phyloP scores from a whole-genome alignment of 140 eudicot species.

The Cichorium intybus region DNA sequence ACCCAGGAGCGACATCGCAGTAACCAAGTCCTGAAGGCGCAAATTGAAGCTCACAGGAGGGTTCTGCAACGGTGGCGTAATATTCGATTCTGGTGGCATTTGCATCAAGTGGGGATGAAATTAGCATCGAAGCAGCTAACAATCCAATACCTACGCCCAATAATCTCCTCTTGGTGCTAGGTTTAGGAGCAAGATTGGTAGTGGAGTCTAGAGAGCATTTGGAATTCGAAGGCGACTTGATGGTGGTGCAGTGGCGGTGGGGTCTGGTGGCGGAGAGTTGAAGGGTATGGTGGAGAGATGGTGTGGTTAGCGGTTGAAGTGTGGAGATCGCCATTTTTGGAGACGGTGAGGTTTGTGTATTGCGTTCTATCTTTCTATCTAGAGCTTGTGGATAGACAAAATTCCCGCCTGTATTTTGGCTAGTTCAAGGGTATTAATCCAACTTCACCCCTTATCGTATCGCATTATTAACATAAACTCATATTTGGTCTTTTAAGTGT shows the following conservation, averaged over 20 bases:
- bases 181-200: background rate
- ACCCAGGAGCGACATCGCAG: conserved; percentile 71
- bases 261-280: conserved; percentile 5
- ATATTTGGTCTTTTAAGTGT: too few relatives aligned
- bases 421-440: background rate
- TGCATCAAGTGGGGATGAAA: conserved; percentile 59
- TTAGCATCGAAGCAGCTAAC: conserved; percentile 58
- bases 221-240: conserved; percentile 10
- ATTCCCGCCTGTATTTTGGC: background rate
- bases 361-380: conserved; percentile 13
- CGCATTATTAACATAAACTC: too few relatives aligned
- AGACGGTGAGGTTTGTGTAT: background rate
- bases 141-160: conserved; percentile 51
- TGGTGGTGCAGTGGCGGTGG: conserved; percentile 1
- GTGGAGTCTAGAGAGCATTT: background rate
- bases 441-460: too few relatives aligned
- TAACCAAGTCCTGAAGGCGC: conserved; percentile 84
- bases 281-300: conserved; percentile 17
- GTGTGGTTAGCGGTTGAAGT: conserved; percentile 31
- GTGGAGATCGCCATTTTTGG: conserved; percentile 28
- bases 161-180: conserved; percentile 31
- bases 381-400: conserved; percentile 24
- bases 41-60: conserved; percentile 69
- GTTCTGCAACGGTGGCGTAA: conserved; percentile 85
- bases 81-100: conserved; percentile 85